Evolutionary conservation across 805 yeast genomes (phyloP).

Genomic region (Spathaspora girioi): DNA sequence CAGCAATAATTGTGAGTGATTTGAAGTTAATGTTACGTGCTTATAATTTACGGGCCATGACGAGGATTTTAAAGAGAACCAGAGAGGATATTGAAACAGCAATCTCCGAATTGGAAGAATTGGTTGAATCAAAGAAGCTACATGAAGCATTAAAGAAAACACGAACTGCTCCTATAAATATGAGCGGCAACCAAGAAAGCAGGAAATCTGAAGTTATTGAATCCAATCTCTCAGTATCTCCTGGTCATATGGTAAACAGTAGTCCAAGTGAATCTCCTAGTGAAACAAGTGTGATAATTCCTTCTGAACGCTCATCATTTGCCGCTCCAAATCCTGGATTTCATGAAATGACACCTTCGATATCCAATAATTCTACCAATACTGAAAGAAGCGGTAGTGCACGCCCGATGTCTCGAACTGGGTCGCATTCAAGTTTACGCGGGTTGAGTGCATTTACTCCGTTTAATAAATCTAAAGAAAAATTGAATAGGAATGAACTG

Average conservation of each 20-base stretch:
- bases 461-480: conserved; percentile 20
- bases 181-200: not conserved
- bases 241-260: not conserved
- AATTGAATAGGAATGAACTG: not conserved
- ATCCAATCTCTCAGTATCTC: not conserved
- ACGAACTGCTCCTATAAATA: not conserved
- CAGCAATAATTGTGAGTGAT: conserved; percentile 60
- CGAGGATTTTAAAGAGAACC: conserved; percentile 31
- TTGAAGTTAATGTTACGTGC: conserved; percentile 59
- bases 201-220: not conserved
- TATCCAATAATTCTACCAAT: conserved; percentile 5
- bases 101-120: conserved; percentile 17
- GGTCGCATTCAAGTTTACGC: conserved; percentile 16
- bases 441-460: conserved; percentile 26
- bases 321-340: not conserved
- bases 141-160: not conserved
- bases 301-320: not conserved
- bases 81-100: conserved; percentile 22
- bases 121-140: not conserved
- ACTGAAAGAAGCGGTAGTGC: conserved; percentile 8
- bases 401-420: conserved; percentile 3
- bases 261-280: not conserved
- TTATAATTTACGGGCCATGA: conserved; percentile 51
- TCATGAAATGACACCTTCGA: not conserved
- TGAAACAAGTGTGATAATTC: not conserved